Percentiles rank a stretch among this genome's conserved stretches.
Evolutionary conservation across 495 filamentous ascomycete species (phyloP).

Genomic region (Cercophora samala): DNA sequence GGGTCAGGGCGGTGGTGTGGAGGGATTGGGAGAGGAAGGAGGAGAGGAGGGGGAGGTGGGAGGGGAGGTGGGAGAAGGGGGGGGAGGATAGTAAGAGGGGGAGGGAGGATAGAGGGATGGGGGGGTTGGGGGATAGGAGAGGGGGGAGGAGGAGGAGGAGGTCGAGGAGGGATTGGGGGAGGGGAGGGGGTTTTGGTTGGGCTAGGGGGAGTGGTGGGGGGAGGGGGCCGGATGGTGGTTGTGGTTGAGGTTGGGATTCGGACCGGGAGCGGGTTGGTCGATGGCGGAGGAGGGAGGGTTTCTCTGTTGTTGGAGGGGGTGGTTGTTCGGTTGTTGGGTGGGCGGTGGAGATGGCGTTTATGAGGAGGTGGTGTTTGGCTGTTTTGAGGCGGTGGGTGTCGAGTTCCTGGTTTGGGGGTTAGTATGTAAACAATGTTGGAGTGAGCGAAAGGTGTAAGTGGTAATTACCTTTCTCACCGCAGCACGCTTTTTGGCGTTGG

Average conservation of each 20-base stretch:
- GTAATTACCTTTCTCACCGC: slow-evolving; percentile 53
- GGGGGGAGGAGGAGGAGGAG: slow-evolving; percentile 45
- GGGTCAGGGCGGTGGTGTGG: slow-evolving; percentile 35
- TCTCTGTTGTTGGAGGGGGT: slow-evolving; percentile 16
- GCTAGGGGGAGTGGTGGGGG: slow-evolving; percentile 12
- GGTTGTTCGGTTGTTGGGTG: slow-evolving; percentile 20
- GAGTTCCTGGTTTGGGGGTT: slow-evolving; percentile 33
- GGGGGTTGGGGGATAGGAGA: slow-evolving; percentile 22
- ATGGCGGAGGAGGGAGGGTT: slow-evolving; percentile 21
- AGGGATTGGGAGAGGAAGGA: slow-evolving; percentile 42
- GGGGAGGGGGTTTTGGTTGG: background rate
- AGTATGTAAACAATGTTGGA: background rate
- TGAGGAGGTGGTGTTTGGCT: slow-evolving; percentile 41
- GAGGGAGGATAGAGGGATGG: slow-evolving; percentile 24
- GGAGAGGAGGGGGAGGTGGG: slow-evolving; percentile 41
- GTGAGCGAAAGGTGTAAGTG: slow-evolving; percentile 1
- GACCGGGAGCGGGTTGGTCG: slow-evolving; percentile 18
- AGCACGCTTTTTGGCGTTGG: slow-evolving; percentile 51
- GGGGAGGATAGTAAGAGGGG: slow-evolving; percentile 40
- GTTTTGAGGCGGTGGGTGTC: slow-evolving; percentile 39
- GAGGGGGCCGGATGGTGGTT: no score
- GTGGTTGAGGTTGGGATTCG: slow-evolving; percentile 13
- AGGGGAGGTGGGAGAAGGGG: slow-evolving; percentile 40
- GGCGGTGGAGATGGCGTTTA: slow-evolving; percentile 36
- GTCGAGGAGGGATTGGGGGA: slow-evolving; percentile 37